Evolutionary conservation across 441 rosid species (phyloP).

Genomic region (Omphalea diandra): DNA sequence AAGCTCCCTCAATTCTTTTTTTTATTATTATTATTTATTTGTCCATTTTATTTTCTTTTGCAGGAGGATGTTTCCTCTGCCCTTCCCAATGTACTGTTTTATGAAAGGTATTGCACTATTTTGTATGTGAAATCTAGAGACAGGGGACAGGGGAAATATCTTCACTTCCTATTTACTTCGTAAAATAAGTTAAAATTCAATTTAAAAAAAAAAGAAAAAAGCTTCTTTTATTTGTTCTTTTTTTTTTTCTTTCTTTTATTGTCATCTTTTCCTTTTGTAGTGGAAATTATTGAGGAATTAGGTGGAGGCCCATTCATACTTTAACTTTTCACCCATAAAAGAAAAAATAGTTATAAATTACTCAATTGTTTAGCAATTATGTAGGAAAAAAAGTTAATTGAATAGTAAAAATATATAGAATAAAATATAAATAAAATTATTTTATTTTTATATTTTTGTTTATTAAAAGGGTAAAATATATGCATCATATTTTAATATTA

Average conservation of each 20-base stretch:
- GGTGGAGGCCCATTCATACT: constrained; percentile 7
- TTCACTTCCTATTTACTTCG: constrained; percentile 1
- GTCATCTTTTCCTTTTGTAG: not conserved
- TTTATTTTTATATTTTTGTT: no score
- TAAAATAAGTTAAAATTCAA: constrained; percentile 1
- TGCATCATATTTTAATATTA: no score
- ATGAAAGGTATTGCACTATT: not conserved
- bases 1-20: not conserved
- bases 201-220: constrained; percentile 13
- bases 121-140: not conserved
- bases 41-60: not conserved
- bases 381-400: no score
- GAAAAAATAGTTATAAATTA: no score
- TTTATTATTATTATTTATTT: not conserved
- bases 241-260: constrained; percentile 2
- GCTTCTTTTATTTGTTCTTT: constrained; percentile 8
- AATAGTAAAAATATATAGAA: no score
- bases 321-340: not conserved
- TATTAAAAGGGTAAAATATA: no score
- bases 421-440: no score
- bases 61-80: not conserved
- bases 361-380: not conserved
- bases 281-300: constrained; percentile 14
- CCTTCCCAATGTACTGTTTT: not conserved
- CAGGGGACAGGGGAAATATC: not conserved